Conservation (phyloP, 805 yeast genomes). For the Scheffersomyces lignosus region DNA sequence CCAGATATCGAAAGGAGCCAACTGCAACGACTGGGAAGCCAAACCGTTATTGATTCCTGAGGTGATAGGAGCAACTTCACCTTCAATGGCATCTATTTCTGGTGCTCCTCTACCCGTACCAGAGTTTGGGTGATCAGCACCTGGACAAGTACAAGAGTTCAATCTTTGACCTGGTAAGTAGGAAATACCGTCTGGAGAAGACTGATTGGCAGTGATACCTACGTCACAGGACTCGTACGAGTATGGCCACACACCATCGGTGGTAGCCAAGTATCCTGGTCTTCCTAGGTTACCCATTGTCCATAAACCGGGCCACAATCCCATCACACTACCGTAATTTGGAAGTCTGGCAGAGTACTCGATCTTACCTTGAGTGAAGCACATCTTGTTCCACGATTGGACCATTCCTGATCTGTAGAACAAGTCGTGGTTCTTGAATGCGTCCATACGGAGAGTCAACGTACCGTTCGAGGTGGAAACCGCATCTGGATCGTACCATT, state of each 20-base stretch:
- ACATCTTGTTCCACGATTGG: conserved; percentile 88
- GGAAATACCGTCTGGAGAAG: conserved; percentile 85
- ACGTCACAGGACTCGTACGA: conserved; percentile 85
- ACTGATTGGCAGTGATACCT: conserved; percentile 93
- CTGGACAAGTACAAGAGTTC: conserved; percentile 74
- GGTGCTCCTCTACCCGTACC: conserved; percentile 95
- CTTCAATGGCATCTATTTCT: conserved; percentile 91
- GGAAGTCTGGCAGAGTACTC: conserved; percentile 81
- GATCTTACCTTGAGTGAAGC: conserved; percentile 80
- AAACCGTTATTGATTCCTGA: conserved; percentile 49
- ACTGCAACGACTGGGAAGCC: conserved; percentile 89
- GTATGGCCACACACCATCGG: conserved; percentile 97
- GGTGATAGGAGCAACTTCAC: conserved; percentile 57
- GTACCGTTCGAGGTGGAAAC: conserved; percentile 41
- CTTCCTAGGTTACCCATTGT: conserved; percentile 90
- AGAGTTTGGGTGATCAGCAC: conserved; percentile 82
- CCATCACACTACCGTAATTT: conserved; percentile 72
- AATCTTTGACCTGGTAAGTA: conserved; percentile 83
- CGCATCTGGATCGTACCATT: conserved; percentile 47
- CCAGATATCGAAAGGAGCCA: conserved; percentile 96
- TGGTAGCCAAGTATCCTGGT: conserved; percentile 83
- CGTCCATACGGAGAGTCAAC: conserved; percentile 36
- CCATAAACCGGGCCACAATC: conserved; percentile 98
- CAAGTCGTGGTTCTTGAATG: conserved; percentile 59
- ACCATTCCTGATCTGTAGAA: conserved; percentile 89